Conservation (phyloP, 441 rosid genomes). For the Gossypium armourianum region DNA sequence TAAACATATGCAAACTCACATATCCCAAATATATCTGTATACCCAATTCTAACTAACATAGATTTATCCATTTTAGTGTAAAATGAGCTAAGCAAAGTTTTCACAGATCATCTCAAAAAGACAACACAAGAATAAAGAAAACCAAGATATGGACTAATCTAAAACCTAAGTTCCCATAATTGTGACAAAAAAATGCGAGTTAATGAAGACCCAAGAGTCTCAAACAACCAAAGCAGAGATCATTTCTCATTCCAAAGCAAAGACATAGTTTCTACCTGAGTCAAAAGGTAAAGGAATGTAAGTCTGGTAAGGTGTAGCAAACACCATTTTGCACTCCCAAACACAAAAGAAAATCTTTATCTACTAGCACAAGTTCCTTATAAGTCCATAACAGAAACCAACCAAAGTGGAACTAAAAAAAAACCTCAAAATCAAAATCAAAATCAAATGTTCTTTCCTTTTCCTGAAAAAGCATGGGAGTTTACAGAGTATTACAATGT, state of each 20-base stretch:
- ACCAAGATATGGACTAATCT: too few relatives aligned
- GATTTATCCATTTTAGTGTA: too few relatives aligned
- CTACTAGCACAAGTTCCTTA: too few relatives aligned
- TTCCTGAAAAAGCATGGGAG: background rate
- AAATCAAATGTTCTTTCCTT: background rate
- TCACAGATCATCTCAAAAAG: background rate
- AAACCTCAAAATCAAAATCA: too few relatives aligned
- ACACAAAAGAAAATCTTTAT: background rate
- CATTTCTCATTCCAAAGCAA: background rate
- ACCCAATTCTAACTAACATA: too few relatives aligned
- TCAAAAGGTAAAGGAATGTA: conserved; percentile 8
- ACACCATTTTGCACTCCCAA: conserved; percentile 5
- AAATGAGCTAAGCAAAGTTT: too few relatives aligned
- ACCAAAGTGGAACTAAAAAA: too few relatives aligned
- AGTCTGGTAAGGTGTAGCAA: background rate
- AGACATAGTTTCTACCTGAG: background rate
- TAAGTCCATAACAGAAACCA: too few relatives aligned
- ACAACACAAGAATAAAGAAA: background rate
- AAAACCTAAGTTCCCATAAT: background rate
- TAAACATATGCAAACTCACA: too few relatives aligned
- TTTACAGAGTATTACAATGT: background rate
- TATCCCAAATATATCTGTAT: too few relatives aligned
- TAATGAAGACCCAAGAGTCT: background rate
- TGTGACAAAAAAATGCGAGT: background rate
- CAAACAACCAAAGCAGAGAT: background rate